Evolutionary conservation across 2,329 filamentous ascomycete species (phyloP), one percentile per base, ranked within the genome.

Genomic region (Fusarium xyrophilum): DNA sequence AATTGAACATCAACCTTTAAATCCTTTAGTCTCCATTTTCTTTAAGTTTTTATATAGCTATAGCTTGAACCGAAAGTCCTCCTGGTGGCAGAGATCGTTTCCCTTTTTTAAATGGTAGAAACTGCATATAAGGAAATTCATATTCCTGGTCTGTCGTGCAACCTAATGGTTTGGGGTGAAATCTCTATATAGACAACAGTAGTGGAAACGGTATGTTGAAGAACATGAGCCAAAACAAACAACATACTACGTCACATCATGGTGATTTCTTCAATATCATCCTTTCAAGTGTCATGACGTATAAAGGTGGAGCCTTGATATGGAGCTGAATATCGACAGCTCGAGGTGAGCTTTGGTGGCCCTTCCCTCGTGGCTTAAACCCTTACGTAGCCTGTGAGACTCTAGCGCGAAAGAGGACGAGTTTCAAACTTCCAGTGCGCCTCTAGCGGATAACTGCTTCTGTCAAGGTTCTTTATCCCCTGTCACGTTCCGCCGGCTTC

Each of bases 391-490:
- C 28, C 57, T 52, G 46, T 44, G 50, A 52, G 35, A 59, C 52
- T 53, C 58, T 57, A 32, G 25, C 19, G 15, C 38, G 36, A 33
- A 30, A 52, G 48, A 54, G 55, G 55, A n/a, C n/a, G 47, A 53
- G 36, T 54, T 47, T 56, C 56, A 40, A 30, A 39, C 44, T 48
- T 63, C 50, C 57, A 56, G 51, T 63, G 53, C 59, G 51, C 52
- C 42, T 65, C 43, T 67, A 70, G 63, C 60, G 53, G 63, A 58
- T 68, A 65, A 68, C 65, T 65, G 56, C 67, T 69, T 65, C 67
- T 70, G 63, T 69, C 54, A 38, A 63, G 54, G 47, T 43, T 42
- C 40, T 33, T 27, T 42, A 60, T 60, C 56, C 60, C 56, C 60
- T 60, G 57, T 52, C 60, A 35, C 14, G 51, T 56, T 30, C 47